phyloP scores from a whole-genome alignment of 257 asterid genomes.

The Nicotiana attenuata region DNA sequence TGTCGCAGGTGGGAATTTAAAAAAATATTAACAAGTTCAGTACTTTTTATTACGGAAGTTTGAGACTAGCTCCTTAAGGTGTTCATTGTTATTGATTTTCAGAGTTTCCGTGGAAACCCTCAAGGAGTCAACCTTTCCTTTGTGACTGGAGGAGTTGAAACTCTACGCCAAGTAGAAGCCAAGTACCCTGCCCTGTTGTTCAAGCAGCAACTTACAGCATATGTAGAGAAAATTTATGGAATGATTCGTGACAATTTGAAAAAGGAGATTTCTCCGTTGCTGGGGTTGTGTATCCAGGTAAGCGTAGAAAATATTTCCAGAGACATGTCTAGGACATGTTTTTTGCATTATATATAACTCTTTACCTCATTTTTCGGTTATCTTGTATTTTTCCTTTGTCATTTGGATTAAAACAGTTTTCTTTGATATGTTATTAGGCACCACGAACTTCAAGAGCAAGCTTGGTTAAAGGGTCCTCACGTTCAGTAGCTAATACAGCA shows the following conservation, averaged over 20 bases:
- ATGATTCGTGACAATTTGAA: constrained; percentile 95
- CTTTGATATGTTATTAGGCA: constrained; percentile 43
- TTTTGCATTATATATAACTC: background rate
- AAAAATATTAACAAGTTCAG: constrained; percentile 6
- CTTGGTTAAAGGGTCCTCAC: constrained; percentile 94
- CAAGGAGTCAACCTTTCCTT: constrained; percentile 75
- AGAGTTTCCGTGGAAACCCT: constrained; percentile 95
- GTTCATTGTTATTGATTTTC: constrained; percentile 14
- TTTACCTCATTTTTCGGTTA: background rate
- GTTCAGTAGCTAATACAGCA: constrained; percentile 72
- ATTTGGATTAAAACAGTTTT: background rate
- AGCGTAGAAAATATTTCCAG: background rate
- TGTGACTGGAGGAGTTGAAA: constrained; percentile 77
- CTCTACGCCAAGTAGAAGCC: constrained; percentile 97
- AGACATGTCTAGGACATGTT: background rate
- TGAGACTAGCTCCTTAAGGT: background rate
- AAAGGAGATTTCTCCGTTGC: constrained; percentile 98
- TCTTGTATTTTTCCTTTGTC: background rate
- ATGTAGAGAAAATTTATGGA: constrained; percentile 96
- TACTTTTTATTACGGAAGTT: constrained; percentile 8
- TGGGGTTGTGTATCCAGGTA: constrained; percentile 98
- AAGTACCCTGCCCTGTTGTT: constrained; percentile 98
- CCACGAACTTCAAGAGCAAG: constrained; percentile 99
- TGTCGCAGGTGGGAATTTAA: constrained; percentile 55
- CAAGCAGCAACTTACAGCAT: constrained; percentile 99